These are phyloP conservation scores for Hypoxylon sp. DNA, from an alignment of 2,329 filamentous ascomycete species.

Conservation along the genomic window DNA sequence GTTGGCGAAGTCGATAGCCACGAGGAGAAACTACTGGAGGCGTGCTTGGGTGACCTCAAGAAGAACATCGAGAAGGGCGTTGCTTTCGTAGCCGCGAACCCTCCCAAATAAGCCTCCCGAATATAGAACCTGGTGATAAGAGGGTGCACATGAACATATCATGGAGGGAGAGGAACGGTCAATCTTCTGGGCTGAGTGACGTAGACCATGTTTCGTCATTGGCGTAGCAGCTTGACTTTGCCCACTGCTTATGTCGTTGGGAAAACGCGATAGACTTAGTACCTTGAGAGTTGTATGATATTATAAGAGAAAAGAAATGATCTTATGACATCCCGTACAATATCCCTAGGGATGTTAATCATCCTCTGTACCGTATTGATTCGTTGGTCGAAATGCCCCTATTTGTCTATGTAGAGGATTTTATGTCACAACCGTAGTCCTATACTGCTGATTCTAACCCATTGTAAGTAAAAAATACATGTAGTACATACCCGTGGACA, in stretches of 20 bases:
- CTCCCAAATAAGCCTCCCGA: slow-evolving; percentile 66
- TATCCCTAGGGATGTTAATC: neutral
- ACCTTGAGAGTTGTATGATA: slow-evolving; percentile 50
- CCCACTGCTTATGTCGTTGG: slow-evolving; percentile 32
- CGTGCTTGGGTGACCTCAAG: slow-evolving; percentile 85
- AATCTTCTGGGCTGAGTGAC: slow-evolving; percentile 41
- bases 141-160: slow-evolving; percentile 19
- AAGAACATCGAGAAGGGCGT: slow-evolving; percentile 97
- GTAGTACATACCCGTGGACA: neutral
- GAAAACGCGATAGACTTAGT: slow-evolving; percentile 33
- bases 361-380: neutral
- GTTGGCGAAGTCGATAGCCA: slow-evolving; percentile 86
- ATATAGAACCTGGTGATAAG: slow-evolving; percentile 21
- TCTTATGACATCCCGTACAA: slow-evolving; percentile 11
- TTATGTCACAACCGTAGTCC: neutral
- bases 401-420: neutral
- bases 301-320: slow-evolving; percentile 26
- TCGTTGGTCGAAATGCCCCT: neutral
- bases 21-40: slow-evolving; percentile 92
- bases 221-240: slow-evolving; percentile 30
- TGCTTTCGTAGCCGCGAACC: slow-evolving; percentile 71
- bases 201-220: slow-evolving; percentile 39
- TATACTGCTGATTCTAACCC: neutral
- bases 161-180: slow-evolving; percentile 20
- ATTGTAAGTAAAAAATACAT: neutral